Evolutionary conservation across 2,329 filamentous ascomycete species (phyloP).

Genomic region (Bipolaris oryzae): DNA sequence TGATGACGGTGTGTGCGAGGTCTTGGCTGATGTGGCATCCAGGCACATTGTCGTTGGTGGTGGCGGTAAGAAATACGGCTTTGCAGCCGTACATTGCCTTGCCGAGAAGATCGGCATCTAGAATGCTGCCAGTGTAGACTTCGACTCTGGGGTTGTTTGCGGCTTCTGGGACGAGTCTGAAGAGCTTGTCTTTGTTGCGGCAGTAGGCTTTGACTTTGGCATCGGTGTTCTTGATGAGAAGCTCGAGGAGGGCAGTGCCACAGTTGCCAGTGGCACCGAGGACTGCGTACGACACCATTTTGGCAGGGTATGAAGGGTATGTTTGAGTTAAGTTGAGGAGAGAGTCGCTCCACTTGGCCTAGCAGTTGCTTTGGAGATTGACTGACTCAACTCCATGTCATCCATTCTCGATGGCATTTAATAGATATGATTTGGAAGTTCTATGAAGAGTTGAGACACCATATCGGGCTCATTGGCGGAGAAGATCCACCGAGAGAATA

Average conservation of each 20-base stretch:
- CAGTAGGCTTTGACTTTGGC: slow-evolving; percentile 20
- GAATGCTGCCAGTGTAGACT: slow-evolving; percentile 53
- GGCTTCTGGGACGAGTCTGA: slow-evolving; percentile 2
- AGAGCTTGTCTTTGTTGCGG: slow-evolving; percentile 20
- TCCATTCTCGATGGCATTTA: not conserved
- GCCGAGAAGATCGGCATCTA: slow-evolving; percentile 48
- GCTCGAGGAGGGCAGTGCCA: slow-evolving; percentile 16
- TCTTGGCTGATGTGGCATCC: slow-evolving; percentile 45
- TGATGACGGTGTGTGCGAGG: slow-evolving; percentile 38
- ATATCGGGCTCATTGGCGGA: not conserved
- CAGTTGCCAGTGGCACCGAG: slow-evolving; percentile 23
- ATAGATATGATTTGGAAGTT: not conserved
- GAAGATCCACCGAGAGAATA: not conserved
- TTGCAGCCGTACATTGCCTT: slow-evolving; percentile 45
- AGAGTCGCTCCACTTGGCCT: not conserved
- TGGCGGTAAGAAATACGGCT: slow-evolving; percentile 51
- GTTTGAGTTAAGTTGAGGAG: not conserved
- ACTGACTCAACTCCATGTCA: not conserved
- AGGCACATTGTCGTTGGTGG: slow-evolving; percentile 54
- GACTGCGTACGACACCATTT: slow-evolving; percentile 10
- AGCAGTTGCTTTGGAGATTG: not conserved
- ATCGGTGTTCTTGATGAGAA: slow-evolving; percentile 7
- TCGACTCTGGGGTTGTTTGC: slow-evolving; percentile 27
- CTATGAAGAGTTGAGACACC: not conserved
- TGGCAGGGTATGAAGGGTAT: not conserved